Evolutionary conservation across 352 stramenopile species (phyloP).

Genomic region (Globisporangium emineosum): DNA sequence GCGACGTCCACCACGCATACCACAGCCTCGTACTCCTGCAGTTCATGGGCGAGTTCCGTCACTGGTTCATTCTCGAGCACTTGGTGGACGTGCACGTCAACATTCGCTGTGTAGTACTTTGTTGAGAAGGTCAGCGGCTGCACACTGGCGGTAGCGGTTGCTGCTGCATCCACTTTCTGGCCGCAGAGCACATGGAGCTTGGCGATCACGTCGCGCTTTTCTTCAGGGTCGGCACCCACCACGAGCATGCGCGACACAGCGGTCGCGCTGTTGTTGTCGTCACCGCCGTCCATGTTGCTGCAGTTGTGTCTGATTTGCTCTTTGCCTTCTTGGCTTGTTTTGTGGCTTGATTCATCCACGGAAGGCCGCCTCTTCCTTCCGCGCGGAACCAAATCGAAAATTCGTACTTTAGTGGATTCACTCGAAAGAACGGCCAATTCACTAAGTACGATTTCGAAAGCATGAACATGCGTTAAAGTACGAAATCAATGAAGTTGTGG

Average conservation of each 20-base stretch:
- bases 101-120: conserved; percentile 65
- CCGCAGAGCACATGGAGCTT: conserved; percentile 33
- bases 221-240: conserved; percentile 31
- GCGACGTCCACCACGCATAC: conserved; percentile 51
- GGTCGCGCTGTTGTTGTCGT: neutral
- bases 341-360: neutral
- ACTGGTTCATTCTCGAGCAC: conserved; percentile 38
- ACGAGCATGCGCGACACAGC: conserved; percentile 32
- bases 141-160: conserved; percentile 3
- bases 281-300: conserved; percentile 3
- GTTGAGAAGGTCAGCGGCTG: conserved; percentile 42
- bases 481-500: too few relatives aligned
- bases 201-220: conserved; percentile 20
- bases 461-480: neutral
- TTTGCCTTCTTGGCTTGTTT: neutral
- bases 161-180: conserved; percentile 7
- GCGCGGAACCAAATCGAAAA: neutral
- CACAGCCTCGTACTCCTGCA: conserved; percentile 55
- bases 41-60: conserved; percentile 32
- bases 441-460: too few relatives aligned
- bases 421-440: too few relatives aligned
- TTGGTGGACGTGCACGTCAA: conserved; percentile 52
- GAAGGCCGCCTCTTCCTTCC: neutral
- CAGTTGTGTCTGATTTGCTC: too few relatives aligned
- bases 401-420: neutral